These are phyloP conservation scores for Leishmania gerbilli DNA, from an alignment of 208 protist species.

Conservation along the genomic window DNA sequence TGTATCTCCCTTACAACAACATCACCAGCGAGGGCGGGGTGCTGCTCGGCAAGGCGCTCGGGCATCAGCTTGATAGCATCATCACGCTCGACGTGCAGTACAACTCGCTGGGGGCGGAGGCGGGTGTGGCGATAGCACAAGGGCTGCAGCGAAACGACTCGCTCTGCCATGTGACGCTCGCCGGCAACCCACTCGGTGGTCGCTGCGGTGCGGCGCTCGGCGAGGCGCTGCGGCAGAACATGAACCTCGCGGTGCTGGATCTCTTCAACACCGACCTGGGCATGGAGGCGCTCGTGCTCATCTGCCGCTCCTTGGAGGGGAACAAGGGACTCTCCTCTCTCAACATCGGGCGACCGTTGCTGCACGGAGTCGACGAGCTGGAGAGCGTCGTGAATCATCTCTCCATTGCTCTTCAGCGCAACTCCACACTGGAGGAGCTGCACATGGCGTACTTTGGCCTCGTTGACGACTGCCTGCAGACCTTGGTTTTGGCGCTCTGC, in stretches of 20 bases:
- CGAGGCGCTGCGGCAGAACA: slow-evolving; percentile 38
- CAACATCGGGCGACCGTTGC: slow-evolving; percentile 65
- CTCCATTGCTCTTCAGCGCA: slow-evolving; percentile 43
- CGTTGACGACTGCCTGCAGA: slow-evolving; percentile 44
- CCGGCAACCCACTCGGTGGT: slow-evolving; percentile 64
- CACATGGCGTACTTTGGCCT: slow-evolving; percentile 58
- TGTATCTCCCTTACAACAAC: slow-evolving; percentile 73
- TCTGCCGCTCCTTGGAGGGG: slow-evolving; percentile 37
- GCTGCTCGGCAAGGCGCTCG: slow-evolving; percentile 47
- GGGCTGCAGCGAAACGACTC: slow-evolving; percentile 30
- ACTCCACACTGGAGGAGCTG: slow-evolving; percentile 50
- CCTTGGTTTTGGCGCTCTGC: slow-evolving; percentile 54
- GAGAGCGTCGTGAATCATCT: slow-evolving; percentile 74
- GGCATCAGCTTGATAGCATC: slow-evolving; percentile 34
- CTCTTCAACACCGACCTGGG: slow-evolving; percentile 55
- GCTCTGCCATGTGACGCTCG: slow-evolving; percentile 37
- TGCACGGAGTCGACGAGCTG: slow-evolving; percentile 62
- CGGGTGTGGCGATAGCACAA: slow-evolving; percentile 39
- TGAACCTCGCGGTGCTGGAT: slow-evolving; percentile 47
- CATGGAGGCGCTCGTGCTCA: slow-evolving; percentile 59
- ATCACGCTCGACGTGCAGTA: slow-evolving; percentile 58
- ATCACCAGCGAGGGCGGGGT: slow-evolving; percentile 47
- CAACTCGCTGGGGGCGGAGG: slow-evolving; percentile 59
- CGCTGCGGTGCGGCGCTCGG: slow-evolving; percentile 40
- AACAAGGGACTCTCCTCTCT: slow-evolving; percentile 56